phyloP scores from a whole-genome alignment of 768 basidiomycete genomes.

The Leccinum longicurvipes region DNA sequence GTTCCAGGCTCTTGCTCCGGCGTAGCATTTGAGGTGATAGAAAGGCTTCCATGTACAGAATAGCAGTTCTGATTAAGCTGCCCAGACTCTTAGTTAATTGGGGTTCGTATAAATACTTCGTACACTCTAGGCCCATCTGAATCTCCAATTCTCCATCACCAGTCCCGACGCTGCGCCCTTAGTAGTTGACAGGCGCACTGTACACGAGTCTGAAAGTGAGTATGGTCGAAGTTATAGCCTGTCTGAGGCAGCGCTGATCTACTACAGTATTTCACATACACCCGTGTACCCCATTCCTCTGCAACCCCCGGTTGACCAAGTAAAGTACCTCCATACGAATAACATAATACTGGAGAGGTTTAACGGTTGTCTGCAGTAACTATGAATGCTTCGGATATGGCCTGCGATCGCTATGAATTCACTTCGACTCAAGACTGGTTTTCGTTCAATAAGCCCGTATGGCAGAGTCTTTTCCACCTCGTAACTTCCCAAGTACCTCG shows the following conservation, averaged over 20 bases:
- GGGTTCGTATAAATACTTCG: too few species aligned
- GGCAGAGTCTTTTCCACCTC: constrained; percentile 41
- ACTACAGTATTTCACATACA: constrained; percentile 19
- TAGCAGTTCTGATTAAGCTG: too few species aligned
- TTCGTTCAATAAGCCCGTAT: constrained; percentile 40
- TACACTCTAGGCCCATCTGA: too few species aligned
- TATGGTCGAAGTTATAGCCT: too few species aligned
- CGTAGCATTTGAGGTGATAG: neutral
- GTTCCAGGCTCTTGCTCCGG: too few species aligned
- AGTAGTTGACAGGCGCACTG: too few species aligned
- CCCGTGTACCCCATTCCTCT: neutral
- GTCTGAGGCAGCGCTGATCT: neutral
- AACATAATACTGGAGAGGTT: neutral
- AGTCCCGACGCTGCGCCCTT: too few species aligned
- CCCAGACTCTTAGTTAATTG: too few species aligned
- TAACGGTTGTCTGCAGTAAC: constrained; percentile 9
- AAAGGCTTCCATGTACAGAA: too few species aligned
- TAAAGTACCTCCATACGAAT: neutral
- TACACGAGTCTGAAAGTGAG: too few species aligned
- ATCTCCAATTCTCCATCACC: too few species aligned
- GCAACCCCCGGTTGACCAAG: neutral
- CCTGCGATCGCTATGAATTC: constrained; percentile 34
- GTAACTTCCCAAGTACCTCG: constrained; percentile 40
- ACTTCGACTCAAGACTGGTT: constrained; percentile 59
- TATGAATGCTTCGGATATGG: constrained; percentile 10